phyloP scores from a whole-genome alignment of 441 rosid genomes.

The Brassica balearica region DNA sequence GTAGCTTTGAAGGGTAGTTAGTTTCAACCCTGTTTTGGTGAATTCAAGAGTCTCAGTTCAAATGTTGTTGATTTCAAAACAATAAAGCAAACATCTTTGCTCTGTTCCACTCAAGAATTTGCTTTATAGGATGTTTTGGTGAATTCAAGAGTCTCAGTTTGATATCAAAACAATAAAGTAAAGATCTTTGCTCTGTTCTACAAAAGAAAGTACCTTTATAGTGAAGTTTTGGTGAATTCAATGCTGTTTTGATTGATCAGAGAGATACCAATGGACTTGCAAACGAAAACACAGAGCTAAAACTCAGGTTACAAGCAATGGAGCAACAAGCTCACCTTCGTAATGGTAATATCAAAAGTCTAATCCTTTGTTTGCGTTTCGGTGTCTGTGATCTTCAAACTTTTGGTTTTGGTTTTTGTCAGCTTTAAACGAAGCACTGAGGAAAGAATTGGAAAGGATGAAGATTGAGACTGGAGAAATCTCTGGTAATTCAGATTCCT shows the following conservation, averaged over 20 bases:
- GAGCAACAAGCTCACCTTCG: constrained; percentile 61
- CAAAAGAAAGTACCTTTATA: not conserved
- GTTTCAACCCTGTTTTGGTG: not conserved
- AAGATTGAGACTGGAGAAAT: constrained; percentile 79
- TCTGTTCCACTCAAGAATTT: not conserved
- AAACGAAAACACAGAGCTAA: too few species aligned
- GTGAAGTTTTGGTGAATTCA: not conserved
- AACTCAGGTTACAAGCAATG: too few species aligned
- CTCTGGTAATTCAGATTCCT: constrained; percentile 56
- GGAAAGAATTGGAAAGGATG: constrained; percentile 85
- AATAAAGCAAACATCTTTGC: not conserved
- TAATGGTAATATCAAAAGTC: constrained; percentile 59
- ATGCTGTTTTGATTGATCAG: not conserved
- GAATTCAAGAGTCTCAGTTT: too few species aligned
- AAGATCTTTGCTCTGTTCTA: not conserved
- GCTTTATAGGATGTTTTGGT: not conserved
- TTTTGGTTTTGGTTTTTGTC: too few species aligned
- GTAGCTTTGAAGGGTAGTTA: not conserved
- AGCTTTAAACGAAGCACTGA: constrained; percentile 77
- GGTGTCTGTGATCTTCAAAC: not conserved
- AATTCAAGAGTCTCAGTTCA: not conserved
- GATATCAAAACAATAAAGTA: too few species aligned
- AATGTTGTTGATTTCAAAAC: not conserved
- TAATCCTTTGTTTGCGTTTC: not conserved
- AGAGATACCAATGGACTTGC: too few species aligned